Evolutionary conservation across 140 eudicot genomes (phyloP), one percentile per base, ranked within the genome.

Genomic region (Oenanthe javanica): DNA sequence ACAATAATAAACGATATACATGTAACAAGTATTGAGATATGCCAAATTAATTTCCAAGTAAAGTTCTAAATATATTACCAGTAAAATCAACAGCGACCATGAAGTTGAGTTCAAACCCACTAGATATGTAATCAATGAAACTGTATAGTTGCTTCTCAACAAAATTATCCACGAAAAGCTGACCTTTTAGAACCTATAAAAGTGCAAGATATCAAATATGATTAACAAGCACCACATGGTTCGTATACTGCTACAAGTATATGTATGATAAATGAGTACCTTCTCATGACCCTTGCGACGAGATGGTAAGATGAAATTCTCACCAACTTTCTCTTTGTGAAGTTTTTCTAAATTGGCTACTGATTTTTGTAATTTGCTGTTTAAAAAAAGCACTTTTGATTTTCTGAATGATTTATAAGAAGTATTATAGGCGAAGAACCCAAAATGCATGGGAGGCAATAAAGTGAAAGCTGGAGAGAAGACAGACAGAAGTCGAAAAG

Each of bases 61-160:
- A n/a, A 61, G 38, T 23, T 23, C 23, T 59, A 54, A 51, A 48
- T 8, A 0, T 27, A 40, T 49, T 84, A 89, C 99, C 97, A 5
- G 99, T 95, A 83, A 92, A 95, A 88, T 95, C 99, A 87, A 95
- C 88, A 75, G 97, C 99, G 71, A 95, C 99, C 99, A 95, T 90
- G 82, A 92, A 95, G 89, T 89, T 95, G 57, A 95, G 97, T 82
- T 95, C 97, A 84, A 89, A 95, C 50, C 99, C 99, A 78, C 93
- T 90, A 52, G 99, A 95, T 66, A 95, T 86, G 77, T 92, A 95
- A 83, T 92, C 99, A 80, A 90, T 85, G 83, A 92, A 95, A 82
- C 97, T 92, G 82, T 86, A 80, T 23, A 87, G 63, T 86, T 88
- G 86, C 89, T 89, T 92, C 87, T 92, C 97, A 21, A 36, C 74